Evolutionary conservation across 257 asterid genomes (phyloP), one percentile per base, ranked within the genome.

Genomic region (Striga asiatica): DNA sequence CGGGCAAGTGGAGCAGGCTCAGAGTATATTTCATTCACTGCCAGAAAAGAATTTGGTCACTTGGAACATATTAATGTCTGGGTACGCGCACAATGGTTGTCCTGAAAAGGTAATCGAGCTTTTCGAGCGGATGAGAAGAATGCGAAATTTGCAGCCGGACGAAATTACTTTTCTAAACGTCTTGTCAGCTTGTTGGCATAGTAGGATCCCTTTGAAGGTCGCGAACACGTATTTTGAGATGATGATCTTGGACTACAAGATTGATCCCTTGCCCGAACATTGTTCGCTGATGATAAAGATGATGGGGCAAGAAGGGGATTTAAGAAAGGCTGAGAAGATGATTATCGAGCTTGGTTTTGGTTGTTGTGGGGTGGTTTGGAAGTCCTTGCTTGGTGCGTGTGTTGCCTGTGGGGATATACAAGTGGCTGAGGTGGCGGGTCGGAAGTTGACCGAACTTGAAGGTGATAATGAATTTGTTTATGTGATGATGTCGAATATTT

Each of bases 31-130:
- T 50, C 62, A 64, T 0, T 69, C 70, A 0, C 78, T 89, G 8
- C 74, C 77, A 0, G 65, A 49, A 13, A 89, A 74, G 81, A 86
- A 89, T 65, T 32, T 89, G 63, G 76, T 86, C 1, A 81, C 86
- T 2, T 89, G 96, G 96, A 89, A 89, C 21, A 67, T 93, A 0
- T 27, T 86, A 64, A 72, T 89, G 50, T 86, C 94, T 2, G 94
- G 98, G 18, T 67, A 79, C 20, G 93, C 81, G 18, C 87, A 76
- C 38, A 79, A 76, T 10, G 80, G 96, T 5, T 17, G 76, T 43
- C 70, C 76, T 22, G 8, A 16, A 14, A 82, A 59, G 73, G 86
- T 76, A 55, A 62, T 86, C 35, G 61, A 66, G 12, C 62, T 83
- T 54, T 86, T 82, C 24, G 76, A 83, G 65, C 32, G 60, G 67